phyloP scores from a whole-genome alignment of 2,329 filamentous ascomycete species.

The Endocalyx cinctus region DNA sequence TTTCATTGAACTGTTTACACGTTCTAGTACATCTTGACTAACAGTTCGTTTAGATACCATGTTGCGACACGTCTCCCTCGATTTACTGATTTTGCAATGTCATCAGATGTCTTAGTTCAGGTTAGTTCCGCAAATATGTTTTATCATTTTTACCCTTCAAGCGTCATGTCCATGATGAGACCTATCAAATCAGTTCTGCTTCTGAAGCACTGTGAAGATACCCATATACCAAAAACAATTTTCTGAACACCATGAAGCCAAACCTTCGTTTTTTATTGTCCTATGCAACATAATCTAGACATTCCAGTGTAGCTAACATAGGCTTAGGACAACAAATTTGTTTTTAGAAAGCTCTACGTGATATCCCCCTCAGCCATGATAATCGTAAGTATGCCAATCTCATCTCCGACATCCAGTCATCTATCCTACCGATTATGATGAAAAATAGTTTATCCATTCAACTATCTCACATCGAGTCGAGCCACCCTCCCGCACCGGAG shows the following conservation, averaged over 20 bases:
- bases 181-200: constrained; percentile 67
- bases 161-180: constrained; percentile 56
- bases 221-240: constrained; percentile 58
- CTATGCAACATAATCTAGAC: too few relatives aligned
- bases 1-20: not conserved
- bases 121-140: too few relatives aligned
- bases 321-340: constrained; percentile 6
- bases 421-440: constrained; percentile 39
- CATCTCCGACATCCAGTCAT: too few relatives aligned
- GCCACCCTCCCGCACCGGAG: constrained; percentile 71
- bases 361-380: too few relatives aligned
- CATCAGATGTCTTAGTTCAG: too few relatives aligned
- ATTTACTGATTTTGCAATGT: too few relatives aligned
- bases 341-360: too few relatives aligned
- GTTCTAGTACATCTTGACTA: too few relatives aligned
- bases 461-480: constrained; percentile 62
- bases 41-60: constrained; percentile 9
- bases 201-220: constrained; percentile 65
- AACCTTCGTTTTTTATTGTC: not conserved
- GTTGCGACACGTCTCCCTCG: too few relatives aligned
- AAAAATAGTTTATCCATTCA: constrained; percentile 72
- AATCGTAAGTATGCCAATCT: too few relatives aligned
- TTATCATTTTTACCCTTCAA: too few relatives aligned
- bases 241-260: constrained; percentile 35
- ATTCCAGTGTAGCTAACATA: constrained; percentile 7